phyloP scores from a whole-genome alignment of 805 yeast genomes.

The Suhomyces kilbournensis region DNA sequence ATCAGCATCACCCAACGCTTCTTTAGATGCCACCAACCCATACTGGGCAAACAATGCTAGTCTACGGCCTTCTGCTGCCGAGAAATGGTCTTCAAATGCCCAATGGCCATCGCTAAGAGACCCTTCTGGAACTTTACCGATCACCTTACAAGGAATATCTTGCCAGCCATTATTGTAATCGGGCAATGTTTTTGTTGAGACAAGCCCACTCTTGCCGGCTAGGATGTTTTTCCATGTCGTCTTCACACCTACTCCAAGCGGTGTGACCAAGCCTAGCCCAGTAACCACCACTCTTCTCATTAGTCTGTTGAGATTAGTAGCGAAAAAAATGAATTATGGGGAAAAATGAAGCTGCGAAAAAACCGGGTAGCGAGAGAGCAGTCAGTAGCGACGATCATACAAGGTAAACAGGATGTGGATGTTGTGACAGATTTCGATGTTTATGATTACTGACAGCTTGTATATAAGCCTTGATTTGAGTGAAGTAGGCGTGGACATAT shows the following conservation, averaged over 20 bases:
- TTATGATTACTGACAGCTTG: too few species aligned
- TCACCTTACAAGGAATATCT: constrained; percentile 65
- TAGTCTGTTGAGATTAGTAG: neutral
- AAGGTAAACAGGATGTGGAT: neutral
- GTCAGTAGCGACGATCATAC: neutral
- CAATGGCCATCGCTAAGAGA: constrained; percentile 44
- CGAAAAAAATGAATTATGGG: neutral
- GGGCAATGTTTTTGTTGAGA: constrained; percentile 46
- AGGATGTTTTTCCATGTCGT: constrained; percentile 55
- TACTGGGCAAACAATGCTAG: constrained; percentile 73
- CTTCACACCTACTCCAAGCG: constrained; percentile 70
- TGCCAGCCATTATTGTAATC: constrained; percentile 45
- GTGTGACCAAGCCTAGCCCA: constrained; percentile 84
- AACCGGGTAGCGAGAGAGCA: neutral
- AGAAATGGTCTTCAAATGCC: constrained; percentile 50
- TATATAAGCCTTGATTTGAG: neutral
- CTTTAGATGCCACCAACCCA: constrained; percentile 71
- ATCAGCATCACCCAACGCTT: constrained; percentile 71
- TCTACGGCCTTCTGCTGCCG: constrained; percentile 52
- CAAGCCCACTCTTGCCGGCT: constrained; percentile 53
- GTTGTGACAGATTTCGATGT: neutral
- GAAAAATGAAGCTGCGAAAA: neutral
- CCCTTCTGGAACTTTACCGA: constrained; percentile 69
- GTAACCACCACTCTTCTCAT: constrained; percentile 76
- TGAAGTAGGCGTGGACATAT: neutral